Base-by-base conservation (phyloP, 352 stramenopile species). In the Globisporangium okanoganense region DNA sequence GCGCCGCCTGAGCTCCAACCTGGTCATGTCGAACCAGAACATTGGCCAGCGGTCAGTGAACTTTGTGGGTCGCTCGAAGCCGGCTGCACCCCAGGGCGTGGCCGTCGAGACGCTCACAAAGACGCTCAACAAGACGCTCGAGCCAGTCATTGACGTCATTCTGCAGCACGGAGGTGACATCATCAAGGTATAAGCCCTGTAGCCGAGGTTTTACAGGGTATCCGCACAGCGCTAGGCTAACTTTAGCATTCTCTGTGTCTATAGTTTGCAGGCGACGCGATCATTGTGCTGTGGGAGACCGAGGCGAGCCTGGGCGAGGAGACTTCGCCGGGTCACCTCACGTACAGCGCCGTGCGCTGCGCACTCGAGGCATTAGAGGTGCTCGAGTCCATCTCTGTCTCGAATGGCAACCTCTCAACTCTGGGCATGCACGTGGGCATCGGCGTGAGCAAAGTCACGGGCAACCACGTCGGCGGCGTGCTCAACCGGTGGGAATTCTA, bases 401-500 rank as follows among this genome's bases (percentile, higher is more conserved):
- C 53, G 13, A 51, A 72, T 27, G 63, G 68, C 10, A 63, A 69
- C 18, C 69, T 67, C 24, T 68, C 65, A 16, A 75, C 76, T 4
- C 64, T 95, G 2, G 79, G 82, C 0, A 91, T 96, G 79, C 86
- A 95, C 52, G 79, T 95, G 10, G 85, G 88, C 29, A 85, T 96
- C 59, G 88, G 88, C 3, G 77, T 84, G 7, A 93, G 86, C 58
- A 62, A 78, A 29, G 69, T 95, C 43, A 85, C 84, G 0, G 81
- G 79, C 1, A 92, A 92, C 53, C 84, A 95, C 62, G 82, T 96
- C 2, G 88, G 88, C 2, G 88, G 88, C 4, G 71, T 94, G 12
- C 60, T 91, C 6, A 82, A 94, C 45, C 78, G 87, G 0, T 96
- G 85, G 85, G 88, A 96, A 55, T 96, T 95, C 57, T 94, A 94